Evolutionary conservation across 2,329 filamentous ascomycete species (phyloP), one percentile per base, ranked within the genome.

Genomic region (Epichloe gansuensis): DNA sequence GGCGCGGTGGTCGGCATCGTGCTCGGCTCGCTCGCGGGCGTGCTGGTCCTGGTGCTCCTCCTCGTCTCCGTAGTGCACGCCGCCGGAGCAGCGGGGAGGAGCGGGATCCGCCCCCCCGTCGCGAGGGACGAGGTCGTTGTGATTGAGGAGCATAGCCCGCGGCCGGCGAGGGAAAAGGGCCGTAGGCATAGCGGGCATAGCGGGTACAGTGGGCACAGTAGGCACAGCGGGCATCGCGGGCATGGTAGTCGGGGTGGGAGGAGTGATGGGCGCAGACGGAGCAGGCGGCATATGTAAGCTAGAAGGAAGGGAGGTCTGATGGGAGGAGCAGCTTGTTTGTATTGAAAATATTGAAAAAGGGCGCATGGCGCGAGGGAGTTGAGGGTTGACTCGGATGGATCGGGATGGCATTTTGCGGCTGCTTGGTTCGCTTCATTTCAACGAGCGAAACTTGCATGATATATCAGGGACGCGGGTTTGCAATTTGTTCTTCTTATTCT

Each of bases 11-110:
- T 64, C 9, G 72, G 66, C 57, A 72, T 74, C 53, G 69, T 72
- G 4, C 64, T 75, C 49, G 72, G 71, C 56, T 66, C 69, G 42
- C 67, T 74, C 47, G 69, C 65, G 31, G 78, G 71, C 50, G 76
- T 81, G 61, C 61, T 80, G 35, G 66, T 81, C 36, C 55, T 80
- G 12, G 64, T 80, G 34, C 74, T 74, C 63, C 59, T 80, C 12
- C 56, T 80, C 52, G 78, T 76, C 61, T 68, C 71, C 17, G 17
- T 21, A 21, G 17, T 21, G 17, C 17, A 21, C 17, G 17, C 17
- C 17, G 17, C 17, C 17, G 17, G 17, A 17, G 17, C 17, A 2
- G 17, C 17, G 17, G 17, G 7, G 58, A 57, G 47, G 53, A 62
- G 17, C 17, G 49, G 63, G 31, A 4, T 17, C 1, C 17, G 17